Percentiles rank a stretch among this genome's conserved stretches.
These are phyloP conservation scores for Plasmodium berghei DNA, from an alignment of 169 alveolate genomes.

Conservation along the genomic window DNA sequence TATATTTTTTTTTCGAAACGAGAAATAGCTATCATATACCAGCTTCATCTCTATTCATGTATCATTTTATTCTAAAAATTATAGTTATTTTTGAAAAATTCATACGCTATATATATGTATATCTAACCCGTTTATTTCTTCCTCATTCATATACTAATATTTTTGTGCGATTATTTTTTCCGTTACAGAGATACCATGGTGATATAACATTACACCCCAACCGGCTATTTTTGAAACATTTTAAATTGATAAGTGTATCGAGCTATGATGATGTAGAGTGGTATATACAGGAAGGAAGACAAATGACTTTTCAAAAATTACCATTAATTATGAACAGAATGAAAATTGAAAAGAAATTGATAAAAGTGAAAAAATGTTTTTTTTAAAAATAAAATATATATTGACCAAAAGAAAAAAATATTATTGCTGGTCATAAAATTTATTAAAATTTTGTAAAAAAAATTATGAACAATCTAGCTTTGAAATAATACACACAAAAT, in stretches of 20 bases:
- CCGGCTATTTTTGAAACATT: conserved; percentile 62
- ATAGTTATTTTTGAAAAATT: too few relatives aligned
- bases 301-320: conserved; percentile 75
- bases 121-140: not conserved
- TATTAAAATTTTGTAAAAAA: too few relatives aligned
- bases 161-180: not conserved
- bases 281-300: conserved; percentile 75
- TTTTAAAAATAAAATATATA: not conserved
- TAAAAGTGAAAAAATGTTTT: conserved; percentile 60
- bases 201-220: conserved; percentile 82
- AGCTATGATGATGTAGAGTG: conserved; percentile 77
- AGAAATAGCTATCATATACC: too few relatives aligned
- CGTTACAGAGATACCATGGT: conserved; percentile 80
- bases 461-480: conserved; percentile 3
- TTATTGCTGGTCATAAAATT: not conserved
- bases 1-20: too few relatives aligned
- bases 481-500: not conserved
- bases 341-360: conserved; percentile 69
- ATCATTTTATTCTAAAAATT: too few relatives aligned
- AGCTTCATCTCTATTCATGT: too few relatives aligned
- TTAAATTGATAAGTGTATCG: conserved; percentile 77
- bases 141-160: too few relatives aligned
- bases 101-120: conserved; percentile 16
- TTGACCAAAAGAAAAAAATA: not conserved
- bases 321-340: conserved; percentile 72